Evolutionary conservation across 768 basidiomycete species (phyloP).

Genomic region (Kwoniella dejecticola): DNA sequence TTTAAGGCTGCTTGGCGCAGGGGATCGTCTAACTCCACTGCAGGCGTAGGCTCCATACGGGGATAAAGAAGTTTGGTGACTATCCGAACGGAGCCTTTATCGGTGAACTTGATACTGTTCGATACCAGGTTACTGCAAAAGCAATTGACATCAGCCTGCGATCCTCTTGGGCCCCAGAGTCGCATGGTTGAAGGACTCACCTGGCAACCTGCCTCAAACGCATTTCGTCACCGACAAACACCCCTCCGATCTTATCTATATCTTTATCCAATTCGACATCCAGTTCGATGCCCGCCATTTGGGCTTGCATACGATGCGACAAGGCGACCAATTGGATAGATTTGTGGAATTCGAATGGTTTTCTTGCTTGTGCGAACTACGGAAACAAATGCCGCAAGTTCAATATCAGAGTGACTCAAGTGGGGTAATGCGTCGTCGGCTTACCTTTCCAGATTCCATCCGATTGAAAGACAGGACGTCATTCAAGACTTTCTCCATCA

Average conservation of each 20-base stretch:
- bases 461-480: conserved; percentile 57
- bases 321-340: conserved; percentile 58
- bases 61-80: conserved; percentile 62
- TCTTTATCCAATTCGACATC: conserved; percentile 67
- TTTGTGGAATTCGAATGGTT: conserved; percentile 60
- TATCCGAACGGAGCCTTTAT: conserved; percentile 63
- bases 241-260: conserved; percentile 58
- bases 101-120: conserved; percentile 57
- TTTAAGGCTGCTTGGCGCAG: conserved; percentile 39
- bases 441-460: conserved; percentile 53
- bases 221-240: conserved; percentile 76
- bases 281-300: conserved; percentile 61
- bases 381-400: neutral
- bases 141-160: neutral
- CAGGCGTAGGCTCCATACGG: conserved; percentile 54
- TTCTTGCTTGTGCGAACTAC: conserved; percentile 63
- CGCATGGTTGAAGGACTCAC: conserved; percentile 12
- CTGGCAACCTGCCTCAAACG: conserved; percentile 61
- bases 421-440: no score
- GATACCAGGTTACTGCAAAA: conserved; percentile 75
- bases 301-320: conserved; percentile 54
- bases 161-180: neutral
- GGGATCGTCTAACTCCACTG: conserved; percentile 40
- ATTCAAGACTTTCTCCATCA: conserved; percentile 53
- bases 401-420: neutral